A percentile compares a stretch with the other conserved stretches of the same genome.
Conservation (phyloP, 495 filamentous ascomycete genomes). For the Penicillium psychrofluorescens region DNA sequence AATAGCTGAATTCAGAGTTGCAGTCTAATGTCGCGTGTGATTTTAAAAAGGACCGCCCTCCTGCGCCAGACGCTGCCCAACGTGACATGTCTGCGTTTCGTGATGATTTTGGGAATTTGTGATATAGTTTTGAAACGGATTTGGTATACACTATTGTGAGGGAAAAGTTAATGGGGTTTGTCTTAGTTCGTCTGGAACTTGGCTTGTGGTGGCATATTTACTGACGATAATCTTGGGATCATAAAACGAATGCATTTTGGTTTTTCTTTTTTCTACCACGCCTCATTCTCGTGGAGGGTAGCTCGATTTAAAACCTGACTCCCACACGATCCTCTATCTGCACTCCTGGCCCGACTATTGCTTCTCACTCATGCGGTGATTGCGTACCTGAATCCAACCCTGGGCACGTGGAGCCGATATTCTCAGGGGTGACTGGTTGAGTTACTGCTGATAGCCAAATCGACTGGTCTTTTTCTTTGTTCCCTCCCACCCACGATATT, state of each 20-base stretch:
- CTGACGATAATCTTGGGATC: too few relatives aligned
- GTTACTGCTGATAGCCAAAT: constrained; percentile 1
- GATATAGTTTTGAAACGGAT: neutral
- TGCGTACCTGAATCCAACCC: constrained; percentile 6
- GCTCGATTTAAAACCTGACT: constrained; percentile 12
- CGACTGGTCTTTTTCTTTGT: constrained; percentile 1
- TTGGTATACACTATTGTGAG: too few relatives aligned
- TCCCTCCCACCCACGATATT: constrained; percentile 1
- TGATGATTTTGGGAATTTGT: constrained; percentile 7
- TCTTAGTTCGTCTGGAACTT: too few relatives aligned
- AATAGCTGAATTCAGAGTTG: constrained; percentile 10
- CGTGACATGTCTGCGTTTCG: constrained; percentile 9
- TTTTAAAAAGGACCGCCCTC: constrained; percentile 11
- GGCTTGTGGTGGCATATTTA: too few relatives aligned
- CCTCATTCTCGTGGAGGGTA: constrained; percentile 9
- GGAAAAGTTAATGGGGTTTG: too few relatives aligned
- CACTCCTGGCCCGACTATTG: neutral
- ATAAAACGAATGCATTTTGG: neutral
- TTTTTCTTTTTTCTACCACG: neutral
- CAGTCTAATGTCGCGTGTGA: constrained; percentile 8
- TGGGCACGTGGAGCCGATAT: constrained; percentile 7
- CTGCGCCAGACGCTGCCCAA: constrained; percentile 13
- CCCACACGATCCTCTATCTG: constrained; percentile 1
- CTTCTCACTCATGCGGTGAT: constrained; percentile 5
- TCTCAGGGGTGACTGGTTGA: constrained; percentile 6